Evolutionary conservation across 306 rosid species (phyloP).

Genomic region (Cucumis sativus): Cucumber_9930_V3 NC_026659.2:988501-989000

Average conservation of each 20-base stretch:
- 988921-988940: conserved; percentile 3
- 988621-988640: conserved; percentile 86
- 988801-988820: conserved; percentile 38
- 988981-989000: conserved; percentile 45
- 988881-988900: no score
- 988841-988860: conserved; percentile 14
- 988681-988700: conserved; percentile 27
- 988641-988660: conserved; percentile 89
- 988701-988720: conserved; percentile 43
- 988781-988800: conserved; percentile 62
- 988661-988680: conserved; percentile 76
- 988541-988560: conserved; percentile 42
- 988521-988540: conserved; percentile 68
- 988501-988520: conserved; percentile 64
- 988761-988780: conserved; percentile 22
- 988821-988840: conserved; percentile 15
- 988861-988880: conserved; percentile 9
- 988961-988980: conserved; percentile 28
- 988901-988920: neutral
- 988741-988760: conserved; percentile 25
- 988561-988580: conserved; percentile 31
- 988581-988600: conserved; percentile 65
- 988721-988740: conserved; percentile 47
- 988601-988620: conserved; percentile 88
- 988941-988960: conserved; percentile 16